Evolutionary conservation across 148 eudicot species (phyloP).

Genomic region (Heliosperma pusillum): DNA sequence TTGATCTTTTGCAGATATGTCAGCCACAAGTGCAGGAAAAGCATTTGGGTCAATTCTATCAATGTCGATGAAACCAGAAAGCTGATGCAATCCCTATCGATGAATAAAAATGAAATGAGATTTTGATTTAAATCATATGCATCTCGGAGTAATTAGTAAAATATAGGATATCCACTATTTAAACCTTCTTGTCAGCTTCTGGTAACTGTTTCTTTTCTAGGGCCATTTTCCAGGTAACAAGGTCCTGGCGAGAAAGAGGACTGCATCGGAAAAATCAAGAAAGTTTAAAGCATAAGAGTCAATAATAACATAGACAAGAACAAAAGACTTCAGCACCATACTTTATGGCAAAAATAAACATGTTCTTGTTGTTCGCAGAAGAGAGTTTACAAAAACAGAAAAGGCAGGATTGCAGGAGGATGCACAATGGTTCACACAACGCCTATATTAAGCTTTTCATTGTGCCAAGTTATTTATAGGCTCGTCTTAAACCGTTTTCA

Average conservation of each 20-base stretch:
- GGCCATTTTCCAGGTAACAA: conserved; percentile 97
- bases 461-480: too few relatives aligned
- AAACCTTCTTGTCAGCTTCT: conserved; percentile 75
- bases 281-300: conserved; percentile 2
- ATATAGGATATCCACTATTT: neutral
- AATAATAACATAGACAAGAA: neutral
- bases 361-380: neutral
- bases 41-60: conserved; percentile 91
- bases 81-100: conserved; percentile 58
- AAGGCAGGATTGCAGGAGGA: neutral
- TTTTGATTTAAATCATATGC: neutral
- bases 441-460: too few relatives aligned
- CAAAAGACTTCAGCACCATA: neutral
- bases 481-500: too few relatives aligned
- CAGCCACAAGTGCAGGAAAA: conserved; percentile 89
- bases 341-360: neutral
- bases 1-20: conserved; percentile 80
- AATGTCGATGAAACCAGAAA: conserved; percentile 88
- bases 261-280: conserved; percentile 39
- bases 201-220: conserved; percentile 83
- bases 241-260: conserved; percentile 95
- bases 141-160: neutral
- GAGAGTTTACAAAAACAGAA: neutral
- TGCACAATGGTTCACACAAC: too few relatives aligned
- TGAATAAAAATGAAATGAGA: conserved; percentile 13